Percentiles rank a stretch among this genome's conserved stretches.
These are phyloP conservation scores for Physcomitrellopsis africana DNA, from an alignment of 225 moss, liverwort and hornwort genomes.

Conservation along the genomic window DNA sequence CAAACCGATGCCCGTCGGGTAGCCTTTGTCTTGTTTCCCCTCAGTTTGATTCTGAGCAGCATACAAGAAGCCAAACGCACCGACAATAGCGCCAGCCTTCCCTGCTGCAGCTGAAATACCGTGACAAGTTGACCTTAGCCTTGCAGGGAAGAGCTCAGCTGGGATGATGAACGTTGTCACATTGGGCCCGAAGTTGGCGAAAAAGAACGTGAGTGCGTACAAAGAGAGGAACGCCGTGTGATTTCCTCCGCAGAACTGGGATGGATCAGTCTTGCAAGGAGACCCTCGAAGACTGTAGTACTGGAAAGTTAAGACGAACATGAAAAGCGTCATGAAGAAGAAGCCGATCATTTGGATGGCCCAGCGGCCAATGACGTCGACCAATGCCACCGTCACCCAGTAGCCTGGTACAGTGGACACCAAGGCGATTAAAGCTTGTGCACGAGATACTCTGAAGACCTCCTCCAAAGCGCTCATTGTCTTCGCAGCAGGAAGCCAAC, in stretches of 20 bases:
- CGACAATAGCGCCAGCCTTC: slow-evolving; percentile 23
- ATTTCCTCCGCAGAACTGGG: slow-evolving; percentile 39
- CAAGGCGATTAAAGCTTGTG: slow-evolving; percentile 34
- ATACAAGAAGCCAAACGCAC: slow-evolving; percentile 20
- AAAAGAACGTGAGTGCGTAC: slow-evolving; percentile 57
- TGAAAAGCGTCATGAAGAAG: slow-evolving; percentile 50
- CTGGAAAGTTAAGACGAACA: slow-evolving; percentile 53
- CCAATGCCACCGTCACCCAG: slow-evolving; percentile 24
- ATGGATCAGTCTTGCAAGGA: background rate
- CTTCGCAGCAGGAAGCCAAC: slow-evolving; percentile 31
- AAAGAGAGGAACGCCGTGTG: slow-evolving; percentile 38
- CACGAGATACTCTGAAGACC: slow-evolving; percentile 12
- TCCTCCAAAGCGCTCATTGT: slow-evolving; percentile 29
- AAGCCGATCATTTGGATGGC: no score
- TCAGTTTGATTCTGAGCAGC: slow-evolving; percentile 8
- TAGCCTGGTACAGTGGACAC: slow-evolving; percentile 35
- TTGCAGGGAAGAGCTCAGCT: slow-evolving; percentile 23
- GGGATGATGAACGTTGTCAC: slow-evolving; percentile 21
- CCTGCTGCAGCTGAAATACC: slow-evolving; percentile 22
- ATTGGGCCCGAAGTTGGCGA: slow-evolving; percentile 60
- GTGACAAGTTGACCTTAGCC: slow-evolving; percentile 20
- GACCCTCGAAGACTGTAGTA: slow-evolving; percentile 38
- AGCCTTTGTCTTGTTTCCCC: background rate
- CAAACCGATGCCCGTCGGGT: slow-evolving; percentile 21
- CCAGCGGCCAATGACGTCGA: no score